These are phyloP conservation scores for Trypanosoma brucei DNA, from an alignment of 208 protist genomes.

Conservation along the genomic window DNA sequence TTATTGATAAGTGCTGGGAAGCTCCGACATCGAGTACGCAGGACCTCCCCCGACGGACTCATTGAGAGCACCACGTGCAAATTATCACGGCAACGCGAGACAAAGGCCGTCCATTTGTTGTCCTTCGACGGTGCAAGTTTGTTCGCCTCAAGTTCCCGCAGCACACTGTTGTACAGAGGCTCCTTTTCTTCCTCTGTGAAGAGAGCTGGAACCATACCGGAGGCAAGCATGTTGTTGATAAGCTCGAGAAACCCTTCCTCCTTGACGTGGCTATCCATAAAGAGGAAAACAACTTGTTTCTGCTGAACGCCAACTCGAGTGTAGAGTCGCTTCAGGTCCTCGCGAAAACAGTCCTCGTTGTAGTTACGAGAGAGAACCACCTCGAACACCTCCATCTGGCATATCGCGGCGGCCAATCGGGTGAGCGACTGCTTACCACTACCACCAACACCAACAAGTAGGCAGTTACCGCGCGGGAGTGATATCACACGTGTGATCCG, in stretches of 20 bases:
- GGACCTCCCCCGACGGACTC: constrained; percentile 94
- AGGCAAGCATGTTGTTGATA: constrained; percentile 99
- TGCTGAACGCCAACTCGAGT: constrained; percentile 88
- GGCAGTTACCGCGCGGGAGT: constrained; percentile 94
- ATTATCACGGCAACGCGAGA: constrained; percentile 96
- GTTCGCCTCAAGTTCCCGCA: constrained; percentile 81
- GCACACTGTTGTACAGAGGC: constrained; percentile 88
- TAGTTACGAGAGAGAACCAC: constrained; percentile 97
- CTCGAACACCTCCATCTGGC: constrained; percentile 94
- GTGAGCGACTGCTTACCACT: constrained; percentile 97
- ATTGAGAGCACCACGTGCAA: constrained; percentile 98
- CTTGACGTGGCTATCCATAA: constrained; percentile 98
- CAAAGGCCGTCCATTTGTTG: constrained; percentile 96
- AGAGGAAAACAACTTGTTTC: constrained; percentile 96
- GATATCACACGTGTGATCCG: constrained; percentile 96
- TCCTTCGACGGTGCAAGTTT: constrained; percentile 93
- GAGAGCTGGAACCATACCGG: constrained; percentile 97
- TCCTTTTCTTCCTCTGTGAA: constrained; percentile 98
- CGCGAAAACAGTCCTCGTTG: constrained; percentile 95
- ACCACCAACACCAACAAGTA: constrained; percentile 97
- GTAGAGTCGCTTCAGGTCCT: constrained; percentile 97
- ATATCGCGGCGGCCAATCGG: constrained; percentile 91
- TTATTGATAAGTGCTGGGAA: constrained; percentile 99
- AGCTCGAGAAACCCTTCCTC: constrained; percentile 98
- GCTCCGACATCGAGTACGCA: constrained; percentile 95